Evolutionary conservation across 1,139 yeast species (phyloP), one percentile per base, ranked within the genome.

Genomic region (Debaryomyces fabryi): DNA sequence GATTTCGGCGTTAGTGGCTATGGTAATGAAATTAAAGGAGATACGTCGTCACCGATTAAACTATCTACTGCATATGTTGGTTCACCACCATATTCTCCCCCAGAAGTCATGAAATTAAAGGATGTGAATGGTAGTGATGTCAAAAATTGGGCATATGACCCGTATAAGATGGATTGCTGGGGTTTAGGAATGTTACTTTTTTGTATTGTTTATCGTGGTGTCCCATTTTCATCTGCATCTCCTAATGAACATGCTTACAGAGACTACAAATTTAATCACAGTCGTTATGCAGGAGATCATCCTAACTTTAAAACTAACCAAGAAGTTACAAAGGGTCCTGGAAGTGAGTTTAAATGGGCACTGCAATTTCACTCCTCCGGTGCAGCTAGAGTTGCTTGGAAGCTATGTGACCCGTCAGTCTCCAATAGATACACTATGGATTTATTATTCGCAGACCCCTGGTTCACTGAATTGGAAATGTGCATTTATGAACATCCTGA

Each of bases 61-160:
- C 50, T 65, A 33, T 75, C 79, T 13, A 66, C 74, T 13, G 63
- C 80, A 3, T 78, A 78, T 65, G 86, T 86, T 44, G 95, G 95
- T 1, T 85, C 92, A 1, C 90, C 93, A 3, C 93, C 93, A 3
- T 87, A 86, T 62, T 81, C 86, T 10, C 85, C 93, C 4, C 95
- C 95, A 0, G 93, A 87, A 62, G 89, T 85, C 18, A 79, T 84
- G 81, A 63, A 70, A 35, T 73, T 81, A 51, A 76, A 71, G 44
- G 74, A 72, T n/a, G 58, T 74, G 29, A 68, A 75, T 12, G 54
- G 56, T 34, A 42, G 62, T 2, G 79, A 75, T 47, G 48, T 56
- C 13, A 76, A 75, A 53, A 69, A 74, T 53, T 70, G 71, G 56
- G 74, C 81, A 9, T 86, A 85, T 62, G 82, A 85, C 58, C 87